Evolutionary conservation across 345 rosid genomes (phyloP).

Genomic region (Acer negundo): DNA sequence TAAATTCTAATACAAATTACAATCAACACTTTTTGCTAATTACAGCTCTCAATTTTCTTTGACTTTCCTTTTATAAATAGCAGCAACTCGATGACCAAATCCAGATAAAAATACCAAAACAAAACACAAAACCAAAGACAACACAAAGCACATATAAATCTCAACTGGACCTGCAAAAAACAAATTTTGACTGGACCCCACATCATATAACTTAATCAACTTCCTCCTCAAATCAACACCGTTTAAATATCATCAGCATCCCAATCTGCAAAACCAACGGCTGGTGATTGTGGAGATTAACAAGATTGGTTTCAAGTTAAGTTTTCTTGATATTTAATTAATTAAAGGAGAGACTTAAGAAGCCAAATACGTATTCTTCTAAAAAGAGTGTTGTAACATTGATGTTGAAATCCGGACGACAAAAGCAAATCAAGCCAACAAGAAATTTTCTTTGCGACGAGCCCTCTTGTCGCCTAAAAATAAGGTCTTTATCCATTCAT

Average conservation of each 20-base stretch:
- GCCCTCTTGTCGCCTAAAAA: constrained; percentile 2
- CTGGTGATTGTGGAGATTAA: not conserved
- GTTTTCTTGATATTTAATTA: not conserved
- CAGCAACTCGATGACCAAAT: not conserved
- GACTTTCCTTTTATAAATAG: not conserved
- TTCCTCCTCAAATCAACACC: constrained; percentile 12
- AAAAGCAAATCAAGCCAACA: not conserved
- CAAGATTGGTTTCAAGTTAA: not conserved
- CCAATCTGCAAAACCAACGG: not conserved
- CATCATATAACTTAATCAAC: not conserved
- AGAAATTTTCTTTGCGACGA: constrained; percentile 11
- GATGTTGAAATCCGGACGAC: constrained; percentile 17
- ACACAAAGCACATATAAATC: too few relatives aligned
- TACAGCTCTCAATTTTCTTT: not conserved
- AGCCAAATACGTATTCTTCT: constrained; percentile 13
- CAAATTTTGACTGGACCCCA: not conserved
- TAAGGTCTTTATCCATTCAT: constrained; percentile 20
- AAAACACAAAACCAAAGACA: not conserved
- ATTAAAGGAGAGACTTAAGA: not conserved
- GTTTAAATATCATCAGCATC: not conserved
- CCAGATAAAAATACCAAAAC: not conserved
- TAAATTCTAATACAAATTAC: too few relatives aligned
- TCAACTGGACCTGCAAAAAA: not conserved
- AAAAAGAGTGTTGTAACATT: not conserved
- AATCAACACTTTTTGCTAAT: not conserved